A percentile compares a stretch with the other conserved stretches of the same genome.
These are phyloP conservation scores for Fonsecaea pugnacius DNA, from an alignment of 2,329 filamentous ascomycete species.

Conservation along the genomic window DNA sequence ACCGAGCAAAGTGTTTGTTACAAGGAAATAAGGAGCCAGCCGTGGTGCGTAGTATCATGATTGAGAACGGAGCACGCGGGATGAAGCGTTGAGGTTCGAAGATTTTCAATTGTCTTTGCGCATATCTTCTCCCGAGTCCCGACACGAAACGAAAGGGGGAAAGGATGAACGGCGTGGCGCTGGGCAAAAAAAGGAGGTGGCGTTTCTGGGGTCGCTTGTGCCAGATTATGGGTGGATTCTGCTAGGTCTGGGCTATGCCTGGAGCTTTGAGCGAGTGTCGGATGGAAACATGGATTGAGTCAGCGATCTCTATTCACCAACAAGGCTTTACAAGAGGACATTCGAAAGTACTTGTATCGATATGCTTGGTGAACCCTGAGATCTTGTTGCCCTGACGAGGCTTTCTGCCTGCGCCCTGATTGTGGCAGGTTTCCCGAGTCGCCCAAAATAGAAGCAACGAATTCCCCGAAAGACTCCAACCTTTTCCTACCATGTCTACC, in stretches of 20 bases:
- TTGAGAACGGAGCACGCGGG: neutral
- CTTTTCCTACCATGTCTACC: neutral
- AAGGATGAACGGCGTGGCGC: neutral
- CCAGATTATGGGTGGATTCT: conserved; percentile 2
- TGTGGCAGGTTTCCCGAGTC: neutral
- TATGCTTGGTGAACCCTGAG: neutral
- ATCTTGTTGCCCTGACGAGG: neutral
- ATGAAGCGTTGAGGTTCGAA: neutral
- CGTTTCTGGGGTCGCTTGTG: neutral
- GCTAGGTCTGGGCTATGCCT: neutral
- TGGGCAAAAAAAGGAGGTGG: neutral
- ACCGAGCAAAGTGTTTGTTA: neutral
- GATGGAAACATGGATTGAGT: neutral
- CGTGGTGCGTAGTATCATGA: neutral
- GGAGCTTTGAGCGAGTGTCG: neutral
- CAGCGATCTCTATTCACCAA: neutral
- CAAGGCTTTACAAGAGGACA: neutral
- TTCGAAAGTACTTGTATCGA: neutral
- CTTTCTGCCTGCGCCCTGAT: neutral
- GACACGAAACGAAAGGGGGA: neutral
- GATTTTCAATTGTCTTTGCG: neutral
- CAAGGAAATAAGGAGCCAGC: neutral
- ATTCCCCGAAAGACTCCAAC: neutral
- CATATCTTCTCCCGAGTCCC: neutral
- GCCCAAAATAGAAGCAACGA: neutral